These are phyloP conservation scores for Pyrus betulifolia DNA, from an alignment of 306 rosid species.

Conservation along the genomic window DNA sequence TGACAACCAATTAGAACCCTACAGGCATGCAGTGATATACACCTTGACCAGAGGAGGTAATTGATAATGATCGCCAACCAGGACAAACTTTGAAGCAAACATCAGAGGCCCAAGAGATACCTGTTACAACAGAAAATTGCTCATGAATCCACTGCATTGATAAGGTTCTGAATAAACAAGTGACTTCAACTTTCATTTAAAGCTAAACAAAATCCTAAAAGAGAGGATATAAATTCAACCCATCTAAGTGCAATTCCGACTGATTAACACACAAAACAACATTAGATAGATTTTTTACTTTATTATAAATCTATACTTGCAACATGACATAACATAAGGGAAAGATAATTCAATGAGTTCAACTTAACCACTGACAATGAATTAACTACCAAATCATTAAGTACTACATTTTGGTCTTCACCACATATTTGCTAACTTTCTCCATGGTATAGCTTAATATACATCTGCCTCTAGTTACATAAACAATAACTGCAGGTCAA, in stretches of 20 bases:
- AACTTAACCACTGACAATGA: background rate
- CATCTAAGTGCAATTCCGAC: background rate
- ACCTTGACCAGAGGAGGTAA: constrained; percentile 93
- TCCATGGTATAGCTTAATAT: background rate
- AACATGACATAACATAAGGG: background rate
- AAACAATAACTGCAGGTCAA: background rate
- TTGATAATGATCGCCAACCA: constrained; percentile 97
- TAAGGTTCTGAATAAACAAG: background rate
- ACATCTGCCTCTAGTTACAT: constrained; percentile 1
- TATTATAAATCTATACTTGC: background rate
- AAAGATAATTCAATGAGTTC: background rate
- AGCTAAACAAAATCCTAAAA: background rate
- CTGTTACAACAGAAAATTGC: constrained; percentile 34
- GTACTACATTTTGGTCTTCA: background rate
- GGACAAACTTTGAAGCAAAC: constrained; percentile 81
- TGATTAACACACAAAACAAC: background rate
- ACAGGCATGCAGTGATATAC: background rate
- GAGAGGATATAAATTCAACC: background rate
- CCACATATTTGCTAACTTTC: background rate
- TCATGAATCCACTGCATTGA: background rate
- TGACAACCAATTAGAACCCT: background rate
- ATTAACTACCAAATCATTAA: background rate
- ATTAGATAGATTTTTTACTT: background rate
- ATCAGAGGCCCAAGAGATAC: constrained; percentile 89
- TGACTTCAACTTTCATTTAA: background rate